These are phyloP conservation scores for Cercophora samala DNA, from an alignment of 495 filamentous ascomycete genomes.

Conservation along the genomic window DNA sequence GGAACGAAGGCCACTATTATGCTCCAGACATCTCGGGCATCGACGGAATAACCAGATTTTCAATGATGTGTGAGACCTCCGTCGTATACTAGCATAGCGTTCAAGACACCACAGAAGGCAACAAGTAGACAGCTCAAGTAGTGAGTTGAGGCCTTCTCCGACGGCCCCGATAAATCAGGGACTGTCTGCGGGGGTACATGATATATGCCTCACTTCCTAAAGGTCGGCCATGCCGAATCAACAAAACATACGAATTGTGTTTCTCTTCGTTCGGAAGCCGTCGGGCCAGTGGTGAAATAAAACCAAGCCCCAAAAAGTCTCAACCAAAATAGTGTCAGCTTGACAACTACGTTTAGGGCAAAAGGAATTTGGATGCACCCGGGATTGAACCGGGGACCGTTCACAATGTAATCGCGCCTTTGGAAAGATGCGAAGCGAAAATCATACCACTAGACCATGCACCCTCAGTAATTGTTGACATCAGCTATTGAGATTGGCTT, in stretches of 20 bases:
- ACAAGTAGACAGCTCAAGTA: neutral
- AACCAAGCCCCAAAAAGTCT: neutral
- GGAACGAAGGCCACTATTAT: neutral
- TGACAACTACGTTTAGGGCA: slow-evolving; percentile 1
- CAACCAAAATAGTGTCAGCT: neutral
- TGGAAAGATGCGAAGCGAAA: slow-evolving; percentile 20
- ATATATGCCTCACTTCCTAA: neutral
- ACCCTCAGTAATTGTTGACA: slow-evolving; percentile 1
- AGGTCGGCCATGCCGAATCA: neutral
- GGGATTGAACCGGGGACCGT: slow-evolving; percentile 22
- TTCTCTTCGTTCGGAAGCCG: neutral
- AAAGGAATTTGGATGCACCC: slow-evolving; percentile 16
- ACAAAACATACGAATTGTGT: neutral
- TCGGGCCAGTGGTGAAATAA: neutral
- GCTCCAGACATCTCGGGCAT: neutral
- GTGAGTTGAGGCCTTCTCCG: neutral
- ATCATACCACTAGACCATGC: slow-evolving; percentile 25
- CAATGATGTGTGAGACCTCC: neutral
- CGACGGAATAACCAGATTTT: neutral
- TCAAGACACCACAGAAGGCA: neutral
- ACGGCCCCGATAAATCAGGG: neutral
- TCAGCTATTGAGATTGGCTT: no score
- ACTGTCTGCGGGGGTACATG: no score
- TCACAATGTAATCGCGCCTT: slow-evolving; percentile 15
- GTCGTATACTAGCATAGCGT: neutral